Base-by-base conservation (phyloP, 768 basidiomycete species). In the Candolleomyces aberdarensis region DNA sequence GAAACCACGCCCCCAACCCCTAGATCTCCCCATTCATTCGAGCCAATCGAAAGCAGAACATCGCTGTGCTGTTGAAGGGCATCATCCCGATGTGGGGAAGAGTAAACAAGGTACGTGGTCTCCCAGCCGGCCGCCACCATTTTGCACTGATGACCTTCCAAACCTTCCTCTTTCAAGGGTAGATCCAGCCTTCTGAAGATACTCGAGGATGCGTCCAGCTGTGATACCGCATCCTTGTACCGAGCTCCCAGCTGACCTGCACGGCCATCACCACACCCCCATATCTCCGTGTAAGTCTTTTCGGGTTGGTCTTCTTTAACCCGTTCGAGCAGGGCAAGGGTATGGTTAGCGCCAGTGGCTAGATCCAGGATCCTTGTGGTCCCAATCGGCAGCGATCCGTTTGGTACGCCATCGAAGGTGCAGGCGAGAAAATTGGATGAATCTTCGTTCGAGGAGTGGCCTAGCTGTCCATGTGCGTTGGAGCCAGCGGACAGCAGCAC, bases 11-110 rank as follows among this genome's bases (percentile, higher is more conserved):
- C 62, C 1, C 83, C 88, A 49, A 82, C 67, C 1, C 93, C 94
- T 49, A 94, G 78, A 69, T 90, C 87, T 2, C 92, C 94, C 66
- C 87, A 94, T 69, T 94, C 94, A 72, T 96, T 82, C 1, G 86
- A 81, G 0, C 96, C 96, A 80, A 95, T 87, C 2, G 94, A 85
- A 22, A 96, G 67, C 31, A 96, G 64, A 3, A 84, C 68, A 64
- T 88, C 89, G 51, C 72, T 68, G 26, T 68, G 5, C 31, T 67
- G 6, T 70, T 76, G 15, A 70, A 64, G 55, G 66, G 68, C 11
- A n/a, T 10, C 32, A 15, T 54, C 52, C 11, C 20, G 10, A 43
- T 43, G 31, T 19, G 46, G 54, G 9, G 54, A 19, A 54, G 82
- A 79, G 14, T 93, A 74, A 2, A 86, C 87, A 49, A 92, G 72